phyloP scores from a whole-genome alignment of 2,329 filamentous ascomycete species.

The Ambrosiella xylebori region DNA sequence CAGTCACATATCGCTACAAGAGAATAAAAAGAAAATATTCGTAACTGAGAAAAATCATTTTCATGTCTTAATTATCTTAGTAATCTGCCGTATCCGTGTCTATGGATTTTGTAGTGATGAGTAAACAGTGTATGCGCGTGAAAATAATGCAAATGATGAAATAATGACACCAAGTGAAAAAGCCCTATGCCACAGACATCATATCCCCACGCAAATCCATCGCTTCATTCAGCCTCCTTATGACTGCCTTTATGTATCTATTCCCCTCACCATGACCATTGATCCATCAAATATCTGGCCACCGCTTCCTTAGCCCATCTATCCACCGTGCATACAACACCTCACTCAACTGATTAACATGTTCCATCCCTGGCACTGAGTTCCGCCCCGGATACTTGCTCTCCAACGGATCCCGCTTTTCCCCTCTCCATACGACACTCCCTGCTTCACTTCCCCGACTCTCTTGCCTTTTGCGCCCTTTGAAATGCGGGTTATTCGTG shows the following conservation, averaged over 20 bases:
- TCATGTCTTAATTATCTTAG: neutral
- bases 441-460: conserved; percentile 25
- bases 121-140: neutral
- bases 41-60: no score
- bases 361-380: conserved; percentile 63
- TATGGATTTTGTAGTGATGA: neutral
- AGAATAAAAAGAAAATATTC: no score
- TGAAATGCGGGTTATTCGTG: conserved; percentile 60
- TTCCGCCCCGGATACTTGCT: conserved; percentile 38
- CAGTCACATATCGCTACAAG: neutral
- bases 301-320: conserved; percentile 59
- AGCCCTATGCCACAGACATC: no score
- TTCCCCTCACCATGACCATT: neutral
- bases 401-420: conserved; percentile 25
- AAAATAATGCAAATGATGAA: neutral
- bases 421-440: conserved; percentile 8
- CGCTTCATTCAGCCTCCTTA: no score
- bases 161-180: neutral
- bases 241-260: no score
- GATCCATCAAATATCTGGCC: conserved; percentile 32
- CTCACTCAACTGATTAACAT: conserved; percentile 74
- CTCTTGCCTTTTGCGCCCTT: conserved; percentile 49
- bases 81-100: neutral
- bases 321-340: conserved; percentile 84
- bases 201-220: neutral